phyloP scores from a whole-genome alignment of 83 land plant species.

The Diphasiastrum complanatum region DNA sequence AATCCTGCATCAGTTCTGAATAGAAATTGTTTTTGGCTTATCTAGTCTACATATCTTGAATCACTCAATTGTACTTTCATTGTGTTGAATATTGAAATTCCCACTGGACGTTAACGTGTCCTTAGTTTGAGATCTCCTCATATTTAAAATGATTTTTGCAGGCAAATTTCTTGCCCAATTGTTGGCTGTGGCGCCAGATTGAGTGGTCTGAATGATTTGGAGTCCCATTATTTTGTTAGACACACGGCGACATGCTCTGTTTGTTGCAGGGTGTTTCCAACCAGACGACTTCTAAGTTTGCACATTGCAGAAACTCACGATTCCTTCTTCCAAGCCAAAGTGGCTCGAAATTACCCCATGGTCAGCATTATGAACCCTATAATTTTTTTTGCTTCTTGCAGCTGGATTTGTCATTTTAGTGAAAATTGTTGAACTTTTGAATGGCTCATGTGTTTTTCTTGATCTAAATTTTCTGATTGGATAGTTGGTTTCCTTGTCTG shows the following conservation, averaged over 20 bases:
- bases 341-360: constrained; percentile 86
- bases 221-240: constrained; percentile 73
- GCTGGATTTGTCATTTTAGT: not conserved
- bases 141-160: too few relatives aligned
- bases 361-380: constrained; percentile 30
- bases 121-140: too few relatives aligned
- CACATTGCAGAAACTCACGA: constrained; percentile 93
- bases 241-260: constrained; percentile 90
- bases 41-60: too few relatives aligned
- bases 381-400: constrained; percentile 4
- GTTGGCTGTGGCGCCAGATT: constrained; percentile 78
- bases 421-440: not conserved
- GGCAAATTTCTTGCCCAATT: constrained; percentile 68
- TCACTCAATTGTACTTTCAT: too few relatives aligned
- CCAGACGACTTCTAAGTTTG: constrained; percentile 71
- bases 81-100: too few relatives aligned
- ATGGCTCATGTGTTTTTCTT: not conserved
- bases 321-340: constrained; percentile 95
- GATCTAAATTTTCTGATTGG: not conserved
- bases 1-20: too few relatives aligned
- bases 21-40: too few relatives aligned
- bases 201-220: constrained; percentile 62
- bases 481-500: not conserved
- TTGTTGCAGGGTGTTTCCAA: constrained; percentile 79
- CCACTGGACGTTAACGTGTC: too few relatives aligned